Percentiles rank a stretch among this genome's conserved stretches.
These are phyloP conservation scores for Tuber umbilicatum DNA, from an alignment of 495 filamentous ascomycete genomes.

Conservation along the genomic window DNA sequence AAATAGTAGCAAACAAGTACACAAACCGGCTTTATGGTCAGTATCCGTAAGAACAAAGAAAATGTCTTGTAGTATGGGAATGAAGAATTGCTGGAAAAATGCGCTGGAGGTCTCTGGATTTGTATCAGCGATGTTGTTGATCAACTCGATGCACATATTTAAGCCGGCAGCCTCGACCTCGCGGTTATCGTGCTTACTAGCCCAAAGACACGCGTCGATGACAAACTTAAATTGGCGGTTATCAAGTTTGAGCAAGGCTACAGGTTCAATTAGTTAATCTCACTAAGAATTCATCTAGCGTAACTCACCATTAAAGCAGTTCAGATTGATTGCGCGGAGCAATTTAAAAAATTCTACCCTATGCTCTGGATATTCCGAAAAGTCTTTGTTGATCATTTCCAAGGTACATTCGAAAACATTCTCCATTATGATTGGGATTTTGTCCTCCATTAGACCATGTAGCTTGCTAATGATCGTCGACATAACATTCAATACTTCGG, in stretches of 20 bases:
- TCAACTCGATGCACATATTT: slow-evolving; percentile 96
- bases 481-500: slow-evolving; percentile 95
- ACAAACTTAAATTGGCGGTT: slow-evolving; percentile 97
- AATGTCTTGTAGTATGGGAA: slow-evolving; percentile 90
- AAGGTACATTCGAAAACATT: slow-evolving; percentile 97
- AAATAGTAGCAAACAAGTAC: slow-evolving; percentile 42
- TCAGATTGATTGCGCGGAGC: slow-evolving; percentile 86
- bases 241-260: slow-evolving; percentile 83
- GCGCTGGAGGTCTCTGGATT: slow-evolving; percentile 75
- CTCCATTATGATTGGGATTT: slow-evolving; percentile 94
- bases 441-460: slow-evolving; percentile 92
- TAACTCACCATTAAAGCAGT: slow-evolving; percentile 70
- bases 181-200: slow-evolving; percentile 97
- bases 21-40: slow-evolving; percentile 86
- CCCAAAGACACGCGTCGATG: slow-evolving; percentile 99
- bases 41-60: slow-evolving; percentile 97
- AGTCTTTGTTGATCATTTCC: slow-evolving; percentile 99
- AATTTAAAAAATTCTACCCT: slow-evolving; percentile 98
- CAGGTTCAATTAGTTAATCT: slow-evolving; percentile 21
- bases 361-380: slow-evolving; percentile 97
- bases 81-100: slow-evolving; percentile 96
- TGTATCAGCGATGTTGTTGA: slow-evolving; percentile 94
- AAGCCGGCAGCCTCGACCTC: slow-evolving; percentile 97
- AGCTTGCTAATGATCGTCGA: slow-evolving; percentile 94
- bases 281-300: background rate